Evolutionary conservation across 306 rosid genomes (phyloP), one percentile per base, ranked within the genome.

Genomic region (Cicer chorassanicum): DNA sequence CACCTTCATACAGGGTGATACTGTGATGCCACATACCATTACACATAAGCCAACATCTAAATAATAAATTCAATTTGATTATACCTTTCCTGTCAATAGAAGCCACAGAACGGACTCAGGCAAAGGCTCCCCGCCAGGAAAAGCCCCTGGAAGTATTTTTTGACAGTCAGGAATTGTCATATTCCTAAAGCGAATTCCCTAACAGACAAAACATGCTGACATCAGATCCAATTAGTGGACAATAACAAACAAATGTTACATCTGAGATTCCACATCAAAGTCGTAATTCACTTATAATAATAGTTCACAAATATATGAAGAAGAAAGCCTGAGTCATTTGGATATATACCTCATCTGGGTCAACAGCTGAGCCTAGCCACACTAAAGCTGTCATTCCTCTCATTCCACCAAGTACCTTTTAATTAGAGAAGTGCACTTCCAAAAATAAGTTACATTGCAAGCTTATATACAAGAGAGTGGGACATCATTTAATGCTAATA

Each of bases 371-470:
- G 76, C 96, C 91, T 80, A 87, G 91, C 99, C 99, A 95, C 43
- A 95, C 85, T 71, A 95, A 81, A 70, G 96, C 98, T 1, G 99
- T 90, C 98, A 92, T 95, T 89, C 99, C 98, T 72, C 99, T 92
- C 99, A 95, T 95, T 79, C 98, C 98, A 78, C 99, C 99, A 70
- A 95, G 84, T 51, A 95, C 98, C 99, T 95, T 78, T 64, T 15
- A 81, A 74, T 72, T 9, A 50, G 66, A 73, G 38, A 67, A 57
- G 3, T 54, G 43, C 7, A 60, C 66, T 78, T 78, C 76, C 42
- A 63, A 60, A 61, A 72, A 44, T 84, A 68, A 79, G 80, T 38
- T 63, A 40, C 64, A 67, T 64, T 14, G 72, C 24, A 66, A 64
- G 62, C 63, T 59, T 63, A 63, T 16, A 40, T 48, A 63, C 9